phyloP scores from a whole-genome alignment of 495 filamentous ascomycete genomes.

The Lasiosphaeriaceae sp. region DNA sequence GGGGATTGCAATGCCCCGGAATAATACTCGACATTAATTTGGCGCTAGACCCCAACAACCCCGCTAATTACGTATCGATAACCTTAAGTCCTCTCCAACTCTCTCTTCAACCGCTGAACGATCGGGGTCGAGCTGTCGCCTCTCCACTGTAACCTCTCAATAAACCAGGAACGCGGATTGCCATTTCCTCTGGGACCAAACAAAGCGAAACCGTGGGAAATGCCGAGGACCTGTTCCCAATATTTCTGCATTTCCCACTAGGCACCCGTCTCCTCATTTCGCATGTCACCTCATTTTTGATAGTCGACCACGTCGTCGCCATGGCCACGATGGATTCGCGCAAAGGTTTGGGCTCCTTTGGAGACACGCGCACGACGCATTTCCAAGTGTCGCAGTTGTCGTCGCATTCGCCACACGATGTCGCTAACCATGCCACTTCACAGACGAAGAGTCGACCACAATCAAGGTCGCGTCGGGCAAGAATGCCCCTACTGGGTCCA shows the following conservation, averaged over 20 bases:
- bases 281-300: conserved; percentile 11
- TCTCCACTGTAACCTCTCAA: not conserved
- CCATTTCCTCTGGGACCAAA: not conserved
- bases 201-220: conserved; percentile 5
- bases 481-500: conserved; percentile 41
- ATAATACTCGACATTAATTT: too few species aligned
- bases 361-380: not conserved
- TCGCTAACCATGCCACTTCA: not conserved
- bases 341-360: conserved; percentile 20
- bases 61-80: conserved; percentile 16
- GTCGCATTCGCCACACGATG: not conserved
- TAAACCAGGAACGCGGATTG: not conserved
- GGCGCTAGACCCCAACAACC: not conserved
- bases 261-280: not conserved
- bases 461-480: conserved; percentile 58
- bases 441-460: conserved; percentile 47
- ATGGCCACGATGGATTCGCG: conserved; percentile 29
- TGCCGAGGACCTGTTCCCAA: conserved; percentile 4
- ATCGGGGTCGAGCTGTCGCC: not conserved
- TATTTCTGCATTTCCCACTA: not conserved
- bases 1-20: too few species aligned
- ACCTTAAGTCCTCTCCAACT: conserved; percentile 10
- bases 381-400: too few species aligned
- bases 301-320: conserved; percentile 5
- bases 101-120: conserved; percentile 4